Evolutionary conservation across 495 filamentous ascomycete genomes (phyloP), one percentile per base, ranked within the genome.

Genomic region (Chaetomium cochliodes): DNA sequence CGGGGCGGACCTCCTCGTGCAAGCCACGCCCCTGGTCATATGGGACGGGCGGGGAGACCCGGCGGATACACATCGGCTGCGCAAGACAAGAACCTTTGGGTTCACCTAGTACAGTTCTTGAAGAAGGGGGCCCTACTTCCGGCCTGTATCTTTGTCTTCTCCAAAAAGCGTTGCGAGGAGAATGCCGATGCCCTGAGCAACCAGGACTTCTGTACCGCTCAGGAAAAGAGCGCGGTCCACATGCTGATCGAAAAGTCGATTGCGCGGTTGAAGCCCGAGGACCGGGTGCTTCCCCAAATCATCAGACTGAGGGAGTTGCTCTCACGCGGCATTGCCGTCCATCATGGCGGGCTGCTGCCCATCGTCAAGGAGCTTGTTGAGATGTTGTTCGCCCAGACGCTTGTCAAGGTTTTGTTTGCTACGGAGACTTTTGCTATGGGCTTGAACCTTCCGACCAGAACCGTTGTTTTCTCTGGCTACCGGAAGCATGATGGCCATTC

Each of bases 401-500:
- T 98, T 60, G 96, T 98, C 37, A 98, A 98, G 74, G 89, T 98
- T 16, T 84, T 98, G 18, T 98, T 98, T 71, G 94, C 94, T 1
- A 98, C 94, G 0, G 94, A 98, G 74, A 98, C 94, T 0, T 98
- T 98, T 76, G 94, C 94, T 33, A 98, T 98, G 94, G 94, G 94
- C 44, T 78, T 98, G 23, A 98, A 98, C 70, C 78, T 98, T 61
- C 94, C 94, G 16, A 98, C 94, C 9, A 85, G 94, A 67, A 98
- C 94, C 2, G 94, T 98, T 3, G 93, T 97, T 12, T 98, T 98
- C 73, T 98, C 94, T 49, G 96, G 96, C 16, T 97, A 92, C 76
- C 86, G 96, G 56, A 98, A 98, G 72, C 92, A 96, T 66, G 94
- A 98, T 72, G 94, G 93, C 42, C 90, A 92, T 70, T 78, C 81